A percentile compares a stretch with the other conserved stretches of the same genome.
These are phyloP conservation scores for Linaria vulgaris DNA, from an alignment of 257 asterid genomes.

Conservation along the genomic window DNA sequence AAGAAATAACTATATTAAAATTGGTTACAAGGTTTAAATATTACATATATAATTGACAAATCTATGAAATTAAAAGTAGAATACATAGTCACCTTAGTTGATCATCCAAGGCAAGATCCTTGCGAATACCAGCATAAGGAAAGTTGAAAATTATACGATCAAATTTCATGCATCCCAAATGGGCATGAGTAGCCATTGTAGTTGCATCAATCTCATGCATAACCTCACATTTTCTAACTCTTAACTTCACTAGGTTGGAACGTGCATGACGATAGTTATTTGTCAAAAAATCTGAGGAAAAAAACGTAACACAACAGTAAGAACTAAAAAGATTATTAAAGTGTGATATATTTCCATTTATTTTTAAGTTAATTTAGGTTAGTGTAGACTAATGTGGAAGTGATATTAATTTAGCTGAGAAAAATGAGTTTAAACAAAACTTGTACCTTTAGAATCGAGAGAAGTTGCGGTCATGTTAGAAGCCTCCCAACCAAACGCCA, in stretches of 20 bases:
- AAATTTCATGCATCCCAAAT: slow-evolving; percentile 16
- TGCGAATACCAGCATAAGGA: slow-evolving; percentile 38
- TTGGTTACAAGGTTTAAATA: no score
- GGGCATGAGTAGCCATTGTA: slow-evolving; percentile 11
- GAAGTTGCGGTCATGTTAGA: slow-evolving; percentile 40
- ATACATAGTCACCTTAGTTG: neutral
- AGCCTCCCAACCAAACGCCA: slow-evolving; percentile 29
- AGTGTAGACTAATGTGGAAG: no score
- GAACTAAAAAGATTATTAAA: no score
- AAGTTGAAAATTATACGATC: slow-evolving; percentile 35
- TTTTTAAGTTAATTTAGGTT: no score
- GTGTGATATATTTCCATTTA: no score
- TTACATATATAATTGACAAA: slow-evolving; percentile 8
- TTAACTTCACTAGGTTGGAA: neutral
- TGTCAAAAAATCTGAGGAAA: no score
- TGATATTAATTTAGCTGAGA: no score
- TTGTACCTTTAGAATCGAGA: slow-evolving; percentile 36
- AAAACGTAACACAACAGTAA: no score
- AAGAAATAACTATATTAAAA: neutral
- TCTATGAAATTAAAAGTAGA: no score
- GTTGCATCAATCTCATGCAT: slow-evolving; percentile 31
- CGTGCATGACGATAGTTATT: no score
- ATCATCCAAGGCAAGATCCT: slow-evolving; percentile 14
- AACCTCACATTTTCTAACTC: slow-evolving; percentile 21
- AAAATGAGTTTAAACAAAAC: no score